Evolutionary conservation across 345 rosid species (phyloP).

Genomic region (Aurinia saxatilis): DNA sequence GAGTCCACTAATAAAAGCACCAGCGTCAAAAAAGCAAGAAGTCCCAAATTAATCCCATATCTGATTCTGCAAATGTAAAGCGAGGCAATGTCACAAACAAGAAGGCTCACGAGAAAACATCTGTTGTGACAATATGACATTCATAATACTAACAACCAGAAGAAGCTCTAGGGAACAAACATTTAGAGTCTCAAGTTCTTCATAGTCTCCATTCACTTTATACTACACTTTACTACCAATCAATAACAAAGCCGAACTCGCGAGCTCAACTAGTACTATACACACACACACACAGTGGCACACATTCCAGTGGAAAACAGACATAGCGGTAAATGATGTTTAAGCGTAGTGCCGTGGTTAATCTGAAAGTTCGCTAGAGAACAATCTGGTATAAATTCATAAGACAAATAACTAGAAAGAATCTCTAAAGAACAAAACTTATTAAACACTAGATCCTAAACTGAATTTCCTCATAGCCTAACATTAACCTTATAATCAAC

Average conservation of each 20-base stretch:
- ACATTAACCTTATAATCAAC: too few relatives aligned
- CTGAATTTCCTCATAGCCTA: not conserved
- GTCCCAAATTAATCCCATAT: slow-evolving; percentile 57
- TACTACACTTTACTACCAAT: not conserved
- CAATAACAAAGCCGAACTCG: too few relatives aligned
- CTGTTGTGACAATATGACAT: not conserved
- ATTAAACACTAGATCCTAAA: too few relatives aligned
- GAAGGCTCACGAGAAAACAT: too few relatives aligned
- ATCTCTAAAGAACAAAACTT: too few relatives aligned
- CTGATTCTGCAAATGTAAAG: slow-evolving; percentile 50
- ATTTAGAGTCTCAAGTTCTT: not conserved
- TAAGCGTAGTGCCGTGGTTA: not conserved
- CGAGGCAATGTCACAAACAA: slow-evolving; percentile 7
- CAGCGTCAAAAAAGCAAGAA: slow-evolving; percentile 47
- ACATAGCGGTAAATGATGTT: not conserved
- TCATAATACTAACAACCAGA: not conserved
- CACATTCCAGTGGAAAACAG: not conserved
- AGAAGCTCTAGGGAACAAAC: not conserved
- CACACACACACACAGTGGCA: not conserved
- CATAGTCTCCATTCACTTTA: not conserved
- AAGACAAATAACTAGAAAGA: too few relatives aligned
- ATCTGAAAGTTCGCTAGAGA: too few relatives aligned
- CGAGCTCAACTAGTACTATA: too few relatives aligned
- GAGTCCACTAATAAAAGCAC: slow-evolving; percentile 64
- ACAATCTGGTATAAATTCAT: too few relatives aligned